A percentile compares a stretch with the other conserved stretches of the same genome.
These are phyloP conservation scores for Rhododendron ovatum DNA, from an alignment of 148 eudicot genomes.

Conservation along the genomic window DNA sequence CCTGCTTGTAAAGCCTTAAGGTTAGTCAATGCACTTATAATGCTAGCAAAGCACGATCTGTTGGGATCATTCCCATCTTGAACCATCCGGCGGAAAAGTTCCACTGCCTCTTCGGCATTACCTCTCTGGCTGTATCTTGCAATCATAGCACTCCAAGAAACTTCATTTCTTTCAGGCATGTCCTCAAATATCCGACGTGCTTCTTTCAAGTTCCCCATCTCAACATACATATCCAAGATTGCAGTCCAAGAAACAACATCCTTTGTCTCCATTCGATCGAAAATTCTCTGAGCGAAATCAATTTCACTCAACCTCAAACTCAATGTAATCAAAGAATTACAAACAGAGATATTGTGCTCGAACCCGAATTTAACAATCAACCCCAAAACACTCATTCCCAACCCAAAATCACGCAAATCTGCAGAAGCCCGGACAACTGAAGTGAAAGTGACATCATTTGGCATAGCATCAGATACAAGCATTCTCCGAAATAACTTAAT, in stretches of 20 bases:
- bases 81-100: slow-evolving; percentile 36
- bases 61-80: slow-evolving; percentile 30
- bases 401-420: slow-evolving; percentile 22
- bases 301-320: slow-evolving; percentile 30
- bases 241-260: slow-evolving; percentile 66
- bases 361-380: slow-evolving; percentile 41
- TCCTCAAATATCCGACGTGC: slow-evolving; percentile 48
- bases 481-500: slow-evolving; percentile 29
- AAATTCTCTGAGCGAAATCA: slow-evolving; percentile 34
- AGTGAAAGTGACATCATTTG: slow-evolving; percentile 47
- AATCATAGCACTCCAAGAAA: slow-evolving; percentile 60
- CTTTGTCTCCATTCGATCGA: slow-evolving; percentile 33
- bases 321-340: slow-evolving; percentile 43
- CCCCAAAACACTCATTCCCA: slow-evolving; percentile 38
- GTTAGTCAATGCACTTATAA: slow-evolving; percentile 34
- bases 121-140: slow-evolving; percentile 49
- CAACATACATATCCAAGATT: slow-evolving; percentile 43
- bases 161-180: slow-evolving; percentile 55
- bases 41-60: slow-evolving; percentile 43
- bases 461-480: slow-evolving; percentile 33
- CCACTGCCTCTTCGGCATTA: slow-evolving; percentile 32
- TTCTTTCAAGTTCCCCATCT: slow-evolving; percentile 39
- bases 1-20: slow-evolving; percentile 39
- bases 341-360: slow-evolving; percentile 31
- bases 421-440: slow-evolving; percentile 37